A percentile compares a stretch with the other conserved stretches of the same genome.
Conservation (phyloP, 345 rosid genomes). For the Crucihimalaya himalaica region DNA sequence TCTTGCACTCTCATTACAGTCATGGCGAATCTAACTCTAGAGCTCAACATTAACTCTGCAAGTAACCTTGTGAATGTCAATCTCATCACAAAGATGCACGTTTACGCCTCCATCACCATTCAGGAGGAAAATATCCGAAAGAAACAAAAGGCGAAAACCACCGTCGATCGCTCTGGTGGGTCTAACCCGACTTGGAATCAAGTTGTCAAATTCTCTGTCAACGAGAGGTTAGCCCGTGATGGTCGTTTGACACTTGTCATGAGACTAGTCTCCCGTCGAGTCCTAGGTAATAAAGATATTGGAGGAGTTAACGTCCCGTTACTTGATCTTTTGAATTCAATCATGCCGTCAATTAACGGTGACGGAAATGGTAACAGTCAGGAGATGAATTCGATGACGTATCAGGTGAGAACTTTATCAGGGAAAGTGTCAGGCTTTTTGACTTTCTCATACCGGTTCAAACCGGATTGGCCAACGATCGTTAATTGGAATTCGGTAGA, state of each 20-base stretch:
- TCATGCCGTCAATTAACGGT: not conserved
- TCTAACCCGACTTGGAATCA: conserved; percentile 65
- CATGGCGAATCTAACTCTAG: conserved; percentile 55
- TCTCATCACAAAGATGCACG: conserved; percentile 67
- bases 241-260: conserved; percentile 46
- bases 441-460: conserved; percentile 59
- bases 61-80: conserved; percentile 59
- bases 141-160: conserved; percentile 48
- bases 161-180: conserved; percentile 49
- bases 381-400: conserved; percentile 45
- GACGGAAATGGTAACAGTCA: conserved; percentile 26
- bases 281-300: conserved; percentile 58
- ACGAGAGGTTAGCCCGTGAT: conserved; percentile 44
- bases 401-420: conserved; percentile 51
- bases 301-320: conserved; percentile 66
- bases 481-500: conserved; percentile 20
- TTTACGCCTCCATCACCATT: conserved; percentile 42
- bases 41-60: conserved; percentile 61
- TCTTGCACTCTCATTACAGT: not conserved
- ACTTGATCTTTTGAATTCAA: conserved; percentile 48
- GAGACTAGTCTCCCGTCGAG: conserved; percentile 51
- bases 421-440: conserved; percentile 65
- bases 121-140: not conserved
- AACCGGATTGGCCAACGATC: conserved; percentile 4
- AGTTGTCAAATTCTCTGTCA: conserved; percentile 51